Evolutionary conservation across 805 yeast species (phyloP).

Genomic region (Saccharomycopsis capsularis): DNA sequence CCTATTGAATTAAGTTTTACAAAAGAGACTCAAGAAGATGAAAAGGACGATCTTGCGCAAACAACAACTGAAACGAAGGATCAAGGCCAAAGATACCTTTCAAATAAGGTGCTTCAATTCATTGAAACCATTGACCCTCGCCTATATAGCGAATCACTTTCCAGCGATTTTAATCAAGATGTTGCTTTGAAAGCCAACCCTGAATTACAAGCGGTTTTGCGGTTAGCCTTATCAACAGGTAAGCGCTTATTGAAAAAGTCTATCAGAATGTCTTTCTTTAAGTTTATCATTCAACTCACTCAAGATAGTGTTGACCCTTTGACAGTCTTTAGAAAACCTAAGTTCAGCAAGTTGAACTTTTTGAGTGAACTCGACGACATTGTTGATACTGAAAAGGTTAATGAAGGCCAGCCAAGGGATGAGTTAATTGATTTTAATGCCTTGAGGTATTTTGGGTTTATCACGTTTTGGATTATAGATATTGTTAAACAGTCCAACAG

Average conservation of each 20-base stretch:
- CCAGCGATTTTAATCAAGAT: background rate
- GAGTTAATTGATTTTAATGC: background rate
- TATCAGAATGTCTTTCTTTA: background rate
- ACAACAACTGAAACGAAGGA: background rate
- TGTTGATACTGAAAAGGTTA: background rate
- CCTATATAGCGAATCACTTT: background rate
- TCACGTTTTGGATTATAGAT: constrained; percentile 3
- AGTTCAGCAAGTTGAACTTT: background rate
- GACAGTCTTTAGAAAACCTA: background rate
- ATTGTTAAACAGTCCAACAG: background rate
- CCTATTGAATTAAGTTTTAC: no score
- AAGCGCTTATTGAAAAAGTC: background rate
- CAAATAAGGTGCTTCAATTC: no score
- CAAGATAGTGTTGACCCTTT: background rate
- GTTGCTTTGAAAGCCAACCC: background rate
- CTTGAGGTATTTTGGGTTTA: background rate
- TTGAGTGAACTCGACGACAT: background rate
- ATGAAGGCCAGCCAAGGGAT: background rate
- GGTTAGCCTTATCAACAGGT: background rate
- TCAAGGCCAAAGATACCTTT: no score
- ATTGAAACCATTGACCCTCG: background rate
- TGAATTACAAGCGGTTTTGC: background rate
- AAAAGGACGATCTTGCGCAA: background rate
- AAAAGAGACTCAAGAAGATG: background rate
- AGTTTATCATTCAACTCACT: background rate